Percentiles rank a stretch among this genome's conserved stretches.
Conservation (phyloP, 768 basidiomycete genomes). For the Trametes punicea region DNA sequence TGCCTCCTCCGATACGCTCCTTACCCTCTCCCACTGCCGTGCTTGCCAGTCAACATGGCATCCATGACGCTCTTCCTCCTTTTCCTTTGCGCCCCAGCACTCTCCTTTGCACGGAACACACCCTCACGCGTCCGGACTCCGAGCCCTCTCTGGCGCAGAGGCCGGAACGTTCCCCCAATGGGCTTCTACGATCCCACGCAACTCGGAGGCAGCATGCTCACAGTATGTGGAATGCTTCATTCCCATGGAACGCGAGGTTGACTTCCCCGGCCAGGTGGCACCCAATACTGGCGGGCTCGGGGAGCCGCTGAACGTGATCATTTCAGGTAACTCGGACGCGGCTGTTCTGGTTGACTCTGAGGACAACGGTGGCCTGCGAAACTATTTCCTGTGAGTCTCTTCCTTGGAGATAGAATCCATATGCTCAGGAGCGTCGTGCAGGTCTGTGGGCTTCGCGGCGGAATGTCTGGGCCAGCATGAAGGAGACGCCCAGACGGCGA, state of each 20-base stretch:
- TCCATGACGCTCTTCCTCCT: conserved; percentile 28
- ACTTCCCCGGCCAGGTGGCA: conserved; percentile 39
- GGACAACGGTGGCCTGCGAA: conserved; percentile 69
- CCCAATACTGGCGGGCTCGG: conserved; percentile 67
- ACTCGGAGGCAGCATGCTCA: conserved; percentile 66
- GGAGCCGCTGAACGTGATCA: conserved; percentile 82
- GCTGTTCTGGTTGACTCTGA: conserved; percentile 60
- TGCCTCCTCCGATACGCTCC: conserved; percentile 13
- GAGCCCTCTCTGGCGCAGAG: conserved; percentile 24
- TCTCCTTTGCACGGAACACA: conserved; percentile 16
- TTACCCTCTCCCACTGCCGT: conserved; percentile 3
- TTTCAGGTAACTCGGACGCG: conserved; percentile 72
- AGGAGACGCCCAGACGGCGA: conserved; percentile 62
- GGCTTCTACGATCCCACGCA: conserved; percentile 60
- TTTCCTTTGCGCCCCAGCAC: conserved; percentile 30
- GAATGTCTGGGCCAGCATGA: conserved; percentile 86
- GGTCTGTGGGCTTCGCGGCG: conserved; percentile 66
- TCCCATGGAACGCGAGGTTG: not conserved
- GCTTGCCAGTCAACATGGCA: conserved; percentile 30
- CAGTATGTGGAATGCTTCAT: conserved; percentile 44
- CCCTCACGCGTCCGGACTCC: conserved; percentile 15
- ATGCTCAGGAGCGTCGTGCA: conserved; percentile 24
- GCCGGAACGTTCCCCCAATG: conserved; percentile 38
- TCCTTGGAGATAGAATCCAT: not conserved
- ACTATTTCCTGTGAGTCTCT: conserved; percentile 71